These are phyloP conservation scores for Catharanthus roseus DNA, from an alignment of 257 asterid genomes.

Conservation along the genomic window DNA sequence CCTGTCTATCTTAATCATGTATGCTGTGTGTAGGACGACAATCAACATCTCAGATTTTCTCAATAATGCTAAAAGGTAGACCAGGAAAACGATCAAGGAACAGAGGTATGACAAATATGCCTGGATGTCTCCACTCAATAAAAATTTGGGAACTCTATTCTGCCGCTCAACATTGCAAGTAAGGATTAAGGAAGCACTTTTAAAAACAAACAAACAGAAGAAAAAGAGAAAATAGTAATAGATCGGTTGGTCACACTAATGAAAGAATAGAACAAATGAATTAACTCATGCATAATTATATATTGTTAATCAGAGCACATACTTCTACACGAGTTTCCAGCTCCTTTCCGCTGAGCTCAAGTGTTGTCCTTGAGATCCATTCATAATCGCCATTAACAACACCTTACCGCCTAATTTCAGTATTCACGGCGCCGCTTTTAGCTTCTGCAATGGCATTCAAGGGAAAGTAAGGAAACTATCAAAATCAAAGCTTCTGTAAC, in stretches of 20 bases:
- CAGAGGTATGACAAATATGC: not conserved
- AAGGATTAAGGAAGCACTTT: too few species aligned
- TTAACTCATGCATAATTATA: not conserved
- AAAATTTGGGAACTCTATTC: too few species aligned
- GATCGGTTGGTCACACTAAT: not conserved
- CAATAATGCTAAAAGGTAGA: too few species aligned
- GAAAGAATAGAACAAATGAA: not conserved
- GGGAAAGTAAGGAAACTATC: not conserved
- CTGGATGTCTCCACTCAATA: too few species aligned
- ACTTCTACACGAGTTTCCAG: not conserved
- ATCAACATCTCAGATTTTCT: too few species aligned
- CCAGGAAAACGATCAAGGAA: not conserved
- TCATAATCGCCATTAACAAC: not conserved
- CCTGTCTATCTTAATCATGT: not conserved
- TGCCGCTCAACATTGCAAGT: too few species aligned
- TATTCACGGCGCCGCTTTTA: not conserved
- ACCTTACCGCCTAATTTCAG: not conserved
- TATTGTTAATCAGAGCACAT: not conserved
- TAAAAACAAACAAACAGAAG: too few species aligned
- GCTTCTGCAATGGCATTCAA: not conserved
- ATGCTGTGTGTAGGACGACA: too few species aligned
- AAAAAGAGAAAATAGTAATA: not conserved
- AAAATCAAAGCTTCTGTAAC: slow-evolving; percentile 1
- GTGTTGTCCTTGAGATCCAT: not conserved
- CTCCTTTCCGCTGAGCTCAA: not conserved